A percentile compares a stretch with the other conserved stretches of the same genome.
Evolutionary conservation across 345 rosid species (phyloP).

Genomic region (Pistacia atlantica): DNA sequence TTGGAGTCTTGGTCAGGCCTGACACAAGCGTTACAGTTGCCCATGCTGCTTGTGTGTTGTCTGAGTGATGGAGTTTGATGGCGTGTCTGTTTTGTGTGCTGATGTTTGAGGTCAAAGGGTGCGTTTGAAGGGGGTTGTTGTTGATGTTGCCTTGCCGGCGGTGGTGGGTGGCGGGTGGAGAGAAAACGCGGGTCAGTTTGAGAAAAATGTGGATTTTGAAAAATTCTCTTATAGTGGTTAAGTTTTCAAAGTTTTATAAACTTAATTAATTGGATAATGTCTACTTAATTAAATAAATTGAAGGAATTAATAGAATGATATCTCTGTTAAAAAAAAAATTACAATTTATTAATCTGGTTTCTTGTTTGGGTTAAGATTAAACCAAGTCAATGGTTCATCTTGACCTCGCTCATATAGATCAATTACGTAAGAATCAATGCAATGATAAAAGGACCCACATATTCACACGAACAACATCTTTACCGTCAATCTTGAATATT

Average conservation of each 20-base stretch:
- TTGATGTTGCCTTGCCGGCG: constrained; percentile 3
- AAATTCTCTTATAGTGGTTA: not conserved
- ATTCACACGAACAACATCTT: not conserved
- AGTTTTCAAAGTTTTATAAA: too few species aligned
- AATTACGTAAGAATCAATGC: not conserved
- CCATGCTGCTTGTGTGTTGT: constrained; percentile 46
- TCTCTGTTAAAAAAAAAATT: too few species aligned
- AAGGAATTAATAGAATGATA: too few species aligned
- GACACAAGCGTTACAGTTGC: constrained; percentile 90
- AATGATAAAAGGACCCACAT: not conserved
- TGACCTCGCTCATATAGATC: not conserved
- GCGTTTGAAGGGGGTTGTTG: constrained; percentile 18
- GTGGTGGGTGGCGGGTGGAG: constrained; percentile 11
- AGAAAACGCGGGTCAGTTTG: constrained; percentile 72
- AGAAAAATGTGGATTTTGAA: constrained; percentile 46
- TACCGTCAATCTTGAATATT: constrained; percentile 11
- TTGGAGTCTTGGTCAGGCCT: constrained; percentile 35
- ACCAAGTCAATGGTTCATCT: not conserved
- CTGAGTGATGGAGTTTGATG: not conserved
- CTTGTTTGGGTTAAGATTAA: not conserved
- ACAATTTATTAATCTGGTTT: too few species aligned
- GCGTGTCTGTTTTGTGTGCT: not conserved
- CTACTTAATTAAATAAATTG: not conserved
- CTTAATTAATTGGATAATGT: not conserved
- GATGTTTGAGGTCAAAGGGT: not conserved